Percentiles rank a stretch among this genome's conserved stretches.
Evolutionary conservation across 352 stramenopile genomes (phyloP).

Genomic region (Phytophthora litchii): DNA sequence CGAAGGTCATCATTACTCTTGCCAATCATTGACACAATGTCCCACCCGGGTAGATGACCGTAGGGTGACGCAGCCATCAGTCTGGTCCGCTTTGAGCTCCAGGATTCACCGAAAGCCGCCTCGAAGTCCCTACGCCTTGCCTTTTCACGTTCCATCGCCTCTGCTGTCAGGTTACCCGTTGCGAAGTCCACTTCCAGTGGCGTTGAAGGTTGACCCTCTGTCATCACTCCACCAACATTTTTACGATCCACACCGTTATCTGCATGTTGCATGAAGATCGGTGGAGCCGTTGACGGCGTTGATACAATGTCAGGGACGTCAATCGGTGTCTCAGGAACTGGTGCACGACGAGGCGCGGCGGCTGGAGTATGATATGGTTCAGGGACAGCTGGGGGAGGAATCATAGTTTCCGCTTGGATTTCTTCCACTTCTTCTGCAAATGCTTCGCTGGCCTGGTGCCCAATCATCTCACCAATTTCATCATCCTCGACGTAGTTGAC

Average conservation of each 20-base stretch:
- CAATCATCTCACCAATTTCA: slow-evolving; percentile 77
- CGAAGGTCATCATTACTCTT: slow-evolving; percentile 99
- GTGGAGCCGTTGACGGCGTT: slow-evolving; percentile 51
- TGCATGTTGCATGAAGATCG: slow-evolving; percentile 27
- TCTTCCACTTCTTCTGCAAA: slow-evolving; percentile 51
- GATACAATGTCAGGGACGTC: slow-evolving; percentile 59
- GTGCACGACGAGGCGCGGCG: slow-evolving; percentile 23
- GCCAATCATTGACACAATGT: slow-evolving; percentile 97
- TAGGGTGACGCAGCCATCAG: slow-evolving; percentile 89
- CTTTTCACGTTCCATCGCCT: slow-evolving; percentile 84
- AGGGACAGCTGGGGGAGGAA: slow-evolving; percentile 10
- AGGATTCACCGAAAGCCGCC: slow-evolving; percentile 95
- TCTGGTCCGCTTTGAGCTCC: slow-evolving; percentile 93
- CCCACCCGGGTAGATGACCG: slow-evolving; percentile 90
- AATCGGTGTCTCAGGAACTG: slow-evolving; percentile 72
- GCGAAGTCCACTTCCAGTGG: slow-evolving; percentile 68
- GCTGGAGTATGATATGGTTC: slow-evolving; percentile 27
- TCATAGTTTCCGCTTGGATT: slow-evolving; percentile 12
- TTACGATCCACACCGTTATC: slow-evolving; percentile 21
- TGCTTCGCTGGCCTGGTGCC: slow-evolving; percentile 66
- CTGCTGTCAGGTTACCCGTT: slow-evolving; percentile 62
- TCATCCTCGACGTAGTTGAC: slow-evolving; percentile 83
- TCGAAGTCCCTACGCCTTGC: slow-evolving; percentile 80
- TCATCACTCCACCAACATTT: slow-evolving; percentile 2
- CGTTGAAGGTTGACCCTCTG: slow-evolving; percentile 19